These are phyloP conservation scores for Mycena metata DNA, from an alignment of 768 basidiomycete genomes.

Conservation along the genomic window DNA sequence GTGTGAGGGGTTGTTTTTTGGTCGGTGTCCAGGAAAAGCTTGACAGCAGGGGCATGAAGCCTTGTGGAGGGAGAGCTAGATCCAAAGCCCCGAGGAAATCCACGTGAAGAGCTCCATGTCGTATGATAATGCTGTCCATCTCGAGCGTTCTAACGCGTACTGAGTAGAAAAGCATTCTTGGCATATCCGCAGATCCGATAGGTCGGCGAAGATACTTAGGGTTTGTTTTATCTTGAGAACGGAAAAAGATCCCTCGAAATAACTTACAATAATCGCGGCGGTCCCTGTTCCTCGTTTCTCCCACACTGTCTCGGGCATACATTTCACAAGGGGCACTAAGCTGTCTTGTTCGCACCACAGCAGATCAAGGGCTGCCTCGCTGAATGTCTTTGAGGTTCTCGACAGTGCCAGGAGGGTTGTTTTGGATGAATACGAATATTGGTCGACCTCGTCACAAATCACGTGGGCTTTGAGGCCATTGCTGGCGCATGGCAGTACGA, in stretches of 20 bases:
- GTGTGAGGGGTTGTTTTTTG: background rate
- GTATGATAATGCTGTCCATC: background rate
- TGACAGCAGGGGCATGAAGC: conserved; percentile 23
- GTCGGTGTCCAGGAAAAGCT: conserved; percentile 9
- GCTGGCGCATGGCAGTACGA: too few species aligned
- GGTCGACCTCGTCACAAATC: conserved; percentile 16
- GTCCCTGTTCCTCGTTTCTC: background rate
- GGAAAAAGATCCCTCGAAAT: too few species aligned
- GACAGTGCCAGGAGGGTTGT: conserved; percentile 6
- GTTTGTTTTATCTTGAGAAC: background rate
- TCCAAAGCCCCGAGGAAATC: conserved; percentile 24
- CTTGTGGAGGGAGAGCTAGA: conserved; percentile 2
- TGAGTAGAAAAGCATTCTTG: conserved; percentile 31
- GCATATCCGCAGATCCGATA: conserved; percentile 12
- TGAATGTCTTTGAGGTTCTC: conserved; percentile 17
- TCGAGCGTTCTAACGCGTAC: conserved; percentile 13
- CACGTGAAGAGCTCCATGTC: conserved; percentile 3
- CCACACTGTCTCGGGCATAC: conserved; percentile 32
- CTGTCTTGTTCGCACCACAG: conserved; percentile 10
- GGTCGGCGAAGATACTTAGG: conserved; percentile 23
- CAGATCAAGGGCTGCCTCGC: conserved; percentile 20
- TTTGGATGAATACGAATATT: too few species aligned
- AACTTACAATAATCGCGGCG: conserved; percentile 13
- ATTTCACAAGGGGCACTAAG: conserved; percentile 27
- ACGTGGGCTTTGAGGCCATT: too few species aligned